Percentiles rank a stretch among this genome's conserved stretches.
Conservation (phyloP, 176 grass and related monocot genomes). For the Pharus latifolius region DNA sequence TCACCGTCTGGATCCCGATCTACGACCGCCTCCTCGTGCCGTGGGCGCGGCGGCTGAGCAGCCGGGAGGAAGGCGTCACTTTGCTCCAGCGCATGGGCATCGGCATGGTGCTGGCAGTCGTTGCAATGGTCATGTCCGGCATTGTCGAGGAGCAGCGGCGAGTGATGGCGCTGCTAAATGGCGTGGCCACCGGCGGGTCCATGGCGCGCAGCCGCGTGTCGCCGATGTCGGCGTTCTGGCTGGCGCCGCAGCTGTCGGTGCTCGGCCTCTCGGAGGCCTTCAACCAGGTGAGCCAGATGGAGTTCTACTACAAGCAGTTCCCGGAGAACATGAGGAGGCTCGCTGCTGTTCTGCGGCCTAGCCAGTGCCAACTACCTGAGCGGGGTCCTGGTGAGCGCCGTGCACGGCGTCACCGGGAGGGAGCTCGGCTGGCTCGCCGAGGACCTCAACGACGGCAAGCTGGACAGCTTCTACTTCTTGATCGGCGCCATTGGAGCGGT, state of each 20-base stretch:
- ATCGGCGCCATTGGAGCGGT: constrained; percentile 23
- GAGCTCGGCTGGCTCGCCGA: constrained; percentile 28
- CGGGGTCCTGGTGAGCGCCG: constrained; percentile 20
- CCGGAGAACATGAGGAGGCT: constrained; percentile 75
- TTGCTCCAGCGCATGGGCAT: constrained; percentile 68
- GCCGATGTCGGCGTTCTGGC: constrained; percentile 44
- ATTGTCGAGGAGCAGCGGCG: constrained; percentile 22
- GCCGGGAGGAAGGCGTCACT: constrained; percentile 42
- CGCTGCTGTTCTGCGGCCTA: constrained; percentile 42
- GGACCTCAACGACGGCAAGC: constrained; percentile 48
- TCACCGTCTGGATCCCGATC: constrained; percentile 56
- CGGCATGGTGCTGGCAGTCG: constrained; percentile 37
- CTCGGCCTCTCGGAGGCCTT: constrained; percentile 58
- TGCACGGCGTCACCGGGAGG: constrained; percentile 14
- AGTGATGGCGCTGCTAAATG: neutral
- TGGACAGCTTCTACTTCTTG: constrained; percentile 51
- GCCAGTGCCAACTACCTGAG: constrained; percentile 63
- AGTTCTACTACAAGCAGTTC: constrained; percentile 82
- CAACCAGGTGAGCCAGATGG: constrained; percentile 58
- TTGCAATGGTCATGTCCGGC: constrained; percentile 39
- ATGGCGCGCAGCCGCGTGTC: neutral
- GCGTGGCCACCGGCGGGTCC: neutral
- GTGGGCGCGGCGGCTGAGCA: constrained; percentile 19
- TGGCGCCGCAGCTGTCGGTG: constrained; percentile 45
- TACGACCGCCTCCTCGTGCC: constrained; percentile 53